Conservation (phyloP, 2,329 filamentous ascomycete genomes). For the Diaporthe longicolla region DNA sequence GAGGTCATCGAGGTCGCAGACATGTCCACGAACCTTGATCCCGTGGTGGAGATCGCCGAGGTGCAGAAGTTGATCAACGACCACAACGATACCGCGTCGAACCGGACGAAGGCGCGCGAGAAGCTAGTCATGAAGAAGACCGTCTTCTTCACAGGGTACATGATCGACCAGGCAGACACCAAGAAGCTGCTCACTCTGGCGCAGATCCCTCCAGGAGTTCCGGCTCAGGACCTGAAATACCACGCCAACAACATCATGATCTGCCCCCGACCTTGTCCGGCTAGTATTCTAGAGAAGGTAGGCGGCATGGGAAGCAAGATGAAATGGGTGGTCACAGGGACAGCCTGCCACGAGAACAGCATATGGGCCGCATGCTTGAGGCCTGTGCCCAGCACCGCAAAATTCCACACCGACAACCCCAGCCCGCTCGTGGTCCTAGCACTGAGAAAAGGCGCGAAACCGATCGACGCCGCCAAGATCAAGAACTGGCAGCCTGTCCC, state of each 20-base stretch:
- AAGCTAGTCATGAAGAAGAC: constrained; percentile 84
- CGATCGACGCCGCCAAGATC: constrained; percentile 85
- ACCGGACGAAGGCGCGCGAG: constrained; percentile 51
- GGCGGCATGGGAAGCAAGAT: constrained; percentile 89
- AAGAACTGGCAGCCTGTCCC: constrained; percentile 85
- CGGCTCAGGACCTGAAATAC: constrained; percentile 80
- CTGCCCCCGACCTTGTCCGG: constrained; percentile 80
- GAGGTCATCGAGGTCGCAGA: constrained; percentile 92
- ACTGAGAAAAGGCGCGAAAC: constrained; percentile 79
- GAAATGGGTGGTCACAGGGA: constrained; percentile 85
- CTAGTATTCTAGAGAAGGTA: constrained; percentile 82
- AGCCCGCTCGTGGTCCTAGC: constrained; percentile 87
- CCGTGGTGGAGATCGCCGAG: constrained; percentile 83
- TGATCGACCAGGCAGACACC: constrained; percentile 80
- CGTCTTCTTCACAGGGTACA: constrained; percentile 93
- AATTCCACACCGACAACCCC: constrained; percentile 84
- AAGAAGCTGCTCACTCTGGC: constrained; percentile 80
- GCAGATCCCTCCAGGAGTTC: constrained; percentile 71
- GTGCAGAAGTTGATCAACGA: constrained; percentile 91
- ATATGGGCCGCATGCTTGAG: constrained; percentile 89
- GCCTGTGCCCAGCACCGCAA: constrained; percentile 77
- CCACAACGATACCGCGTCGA: constrained; percentile 77
- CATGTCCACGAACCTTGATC: constrained; percentile 79
- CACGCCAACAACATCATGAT: constrained; percentile 95
- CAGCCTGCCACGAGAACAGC: constrained; percentile 81